A percentile compares a stretch with the other conserved stretches of the same genome.
Evolutionary conservation across 805 yeast species (phyloP).

Genomic region (Millerozyma miso): DNA sequence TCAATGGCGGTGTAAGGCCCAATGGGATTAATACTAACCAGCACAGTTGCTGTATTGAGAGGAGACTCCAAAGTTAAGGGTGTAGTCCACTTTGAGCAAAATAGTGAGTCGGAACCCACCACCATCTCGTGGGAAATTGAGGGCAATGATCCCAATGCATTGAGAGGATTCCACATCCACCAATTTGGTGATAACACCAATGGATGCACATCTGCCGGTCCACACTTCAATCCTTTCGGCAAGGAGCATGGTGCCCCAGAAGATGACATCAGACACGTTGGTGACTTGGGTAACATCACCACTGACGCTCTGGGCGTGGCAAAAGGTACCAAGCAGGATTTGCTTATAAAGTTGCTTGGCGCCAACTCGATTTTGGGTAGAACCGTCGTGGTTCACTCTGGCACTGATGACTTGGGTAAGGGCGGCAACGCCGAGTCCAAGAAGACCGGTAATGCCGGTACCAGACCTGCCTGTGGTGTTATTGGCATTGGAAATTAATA

Average conservation of each 20-base stretch:
- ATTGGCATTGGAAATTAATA: conserved; percentile 63
- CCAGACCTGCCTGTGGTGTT: conserved; percentile 98
- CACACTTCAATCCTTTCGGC: conserved; percentile 88
- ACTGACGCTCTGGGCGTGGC: conserved; percentile 89
- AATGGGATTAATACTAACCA: conserved; percentile 11
- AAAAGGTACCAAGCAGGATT: conserved; percentile 81
- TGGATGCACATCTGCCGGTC: conserved; percentile 98
- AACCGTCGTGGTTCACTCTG: conserved; percentile 91
- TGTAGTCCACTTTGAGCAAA: conserved; percentile 81
- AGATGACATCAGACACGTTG: conserved; percentile 79
- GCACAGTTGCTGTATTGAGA: conserved; percentile 87
- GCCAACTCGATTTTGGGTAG: conserved; percentile 88
- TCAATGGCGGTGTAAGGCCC: not conserved
- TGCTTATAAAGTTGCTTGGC: conserved; percentile 76
- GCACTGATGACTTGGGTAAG: conserved; percentile 90
- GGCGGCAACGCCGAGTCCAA: conserved; percentile 89
- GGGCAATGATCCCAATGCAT: conserved; percentile 85
- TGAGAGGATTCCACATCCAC: conserved; percentile 97
- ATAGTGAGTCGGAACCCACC: conserved; percentile 74
- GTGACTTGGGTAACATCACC: conserved; percentile 92
- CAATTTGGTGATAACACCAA: conserved; percentile 98
- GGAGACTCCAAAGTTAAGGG: conserved; percentile 93
- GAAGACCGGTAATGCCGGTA: conserved; percentile 97
- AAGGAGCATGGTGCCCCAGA: conserved; percentile 91
- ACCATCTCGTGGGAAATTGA: conserved; percentile 81